These are phyloP conservation scores for Myxozyma lipomycoides DNA, from an alignment of 805 yeast genomes.

Conservation along the genomic window DNA sequence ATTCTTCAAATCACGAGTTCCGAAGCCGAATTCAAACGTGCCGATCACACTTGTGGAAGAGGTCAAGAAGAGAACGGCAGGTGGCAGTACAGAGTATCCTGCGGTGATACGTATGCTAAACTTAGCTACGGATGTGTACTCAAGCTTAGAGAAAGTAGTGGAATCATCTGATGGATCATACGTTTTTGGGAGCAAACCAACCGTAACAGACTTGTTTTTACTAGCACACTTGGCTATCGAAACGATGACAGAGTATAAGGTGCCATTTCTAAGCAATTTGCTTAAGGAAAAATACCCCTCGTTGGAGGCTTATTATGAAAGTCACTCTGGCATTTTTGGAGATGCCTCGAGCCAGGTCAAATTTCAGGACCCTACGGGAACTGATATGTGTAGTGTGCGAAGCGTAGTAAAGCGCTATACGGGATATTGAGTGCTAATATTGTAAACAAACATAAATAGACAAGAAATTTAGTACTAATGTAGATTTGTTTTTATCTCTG, in stretches of 20 bases:
- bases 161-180: neutral
- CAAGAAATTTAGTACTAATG: no score
- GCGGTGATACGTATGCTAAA: conserved; percentile 26
- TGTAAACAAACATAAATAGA: no score
- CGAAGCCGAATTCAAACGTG: conserved; percentile 3
- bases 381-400: neutral
- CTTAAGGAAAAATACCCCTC: conserved; percentile 14
- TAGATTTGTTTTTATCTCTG: no score
- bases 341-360: neutral
- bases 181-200: conserved; percentile 7
- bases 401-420: neutral
- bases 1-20: conserved; percentile 10
- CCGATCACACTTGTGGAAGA: conserved; percentile 10
- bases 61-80: conserved; percentile 15
- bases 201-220: conserved; percentile 26
- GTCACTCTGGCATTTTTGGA: conserved; percentile 1
- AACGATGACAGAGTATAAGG: conserved; percentile 18
- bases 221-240: conserved; percentile 25
- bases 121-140: conserved; percentile 18
- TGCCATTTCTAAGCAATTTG: conserved; percentile 21
- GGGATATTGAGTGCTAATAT: neutral
- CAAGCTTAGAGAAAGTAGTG: neutral
- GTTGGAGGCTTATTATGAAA: conserved; percentile 5
- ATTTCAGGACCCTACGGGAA: neutral
- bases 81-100: conserved; percentile 9